Evolutionary conservation across 495 filamentous ascomycete genomes (phyloP).

Genomic region (Venustampulla echinocandica): DNA sequence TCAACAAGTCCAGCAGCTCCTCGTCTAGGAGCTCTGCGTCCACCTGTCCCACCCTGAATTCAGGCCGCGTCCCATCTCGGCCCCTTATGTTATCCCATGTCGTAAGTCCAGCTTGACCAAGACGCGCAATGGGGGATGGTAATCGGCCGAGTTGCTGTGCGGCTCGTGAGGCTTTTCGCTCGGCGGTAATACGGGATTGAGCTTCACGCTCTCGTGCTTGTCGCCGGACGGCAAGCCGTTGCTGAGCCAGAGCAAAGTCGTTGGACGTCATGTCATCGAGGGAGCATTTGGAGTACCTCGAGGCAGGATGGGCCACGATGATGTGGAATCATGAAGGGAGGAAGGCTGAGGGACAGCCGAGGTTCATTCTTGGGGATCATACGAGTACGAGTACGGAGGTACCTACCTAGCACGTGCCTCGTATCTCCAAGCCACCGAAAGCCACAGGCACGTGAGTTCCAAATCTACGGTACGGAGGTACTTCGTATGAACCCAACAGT

Average conservation of each 20-base stretch:
- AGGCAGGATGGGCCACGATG: too few species aligned
- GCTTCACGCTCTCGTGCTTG: conserved; percentile 57
- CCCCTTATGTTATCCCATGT: conserved; percentile 64
- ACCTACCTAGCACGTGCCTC: too few species aligned
- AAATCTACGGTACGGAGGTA: too few species aligned
- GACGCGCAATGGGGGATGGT: conserved; percentile 53
- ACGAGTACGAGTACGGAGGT: too few species aligned
- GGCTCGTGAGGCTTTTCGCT: conserved; percentile 49
- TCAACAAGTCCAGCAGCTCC: conserved; percentile 78
- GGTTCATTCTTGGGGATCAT: too few species aligned
- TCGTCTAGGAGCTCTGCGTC: conserved; percentile 95
- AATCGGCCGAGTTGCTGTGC: conserved; percentile 47
- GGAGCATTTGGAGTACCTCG: conserved; percentile 11
- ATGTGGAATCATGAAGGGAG: too few species aligned
- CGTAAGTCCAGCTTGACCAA: conserved; percentile 47
- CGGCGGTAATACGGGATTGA: conserved; percentile 45
- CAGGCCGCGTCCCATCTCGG: conserved; percentile 71
- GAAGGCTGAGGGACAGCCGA: too few species aligned
- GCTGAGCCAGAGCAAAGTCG: conserved; percentile 78
- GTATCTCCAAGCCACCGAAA: too few species aligned
- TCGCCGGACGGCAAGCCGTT: conserved; percentile 71
- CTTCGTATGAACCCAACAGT: too few species aligned
- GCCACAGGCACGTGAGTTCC: too few species aligned
- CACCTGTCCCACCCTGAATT: conserved; percentile 91
- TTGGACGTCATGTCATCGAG: conserved; percentile 56